Conservation (phyloP, 2,329 filamentous ascomycete genomes). For the Hymenoscyphus fructigenus region DNA sequence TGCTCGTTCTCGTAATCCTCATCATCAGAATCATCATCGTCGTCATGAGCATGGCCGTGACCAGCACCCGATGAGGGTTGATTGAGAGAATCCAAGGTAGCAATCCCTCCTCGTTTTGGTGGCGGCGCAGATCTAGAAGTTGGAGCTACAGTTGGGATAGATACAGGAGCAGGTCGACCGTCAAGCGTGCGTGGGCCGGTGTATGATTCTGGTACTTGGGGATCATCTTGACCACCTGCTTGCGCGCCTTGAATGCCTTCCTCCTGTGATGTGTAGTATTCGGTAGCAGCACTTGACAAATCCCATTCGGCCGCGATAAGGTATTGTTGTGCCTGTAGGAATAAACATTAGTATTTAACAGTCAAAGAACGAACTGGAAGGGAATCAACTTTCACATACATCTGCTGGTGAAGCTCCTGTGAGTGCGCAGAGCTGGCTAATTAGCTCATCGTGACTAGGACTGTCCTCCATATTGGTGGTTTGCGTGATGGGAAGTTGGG, state of each 20-base stretch:
- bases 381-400: conserved; percentile 38
- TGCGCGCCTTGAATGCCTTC: conserved; percentile 46
- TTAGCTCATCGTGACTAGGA: conserved; percentile 43
- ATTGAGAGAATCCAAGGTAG: conserved; percentile 56
- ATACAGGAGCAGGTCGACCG: conserved; percentile 55
- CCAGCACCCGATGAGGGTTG: conserved; percentile 36
- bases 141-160: conserved; percentile 32
- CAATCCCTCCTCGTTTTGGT: conserved; percentile 47
- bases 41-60: conserved; percentile 52
- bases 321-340: conserved; percentile 62
- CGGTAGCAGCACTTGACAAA: conserved; percentile 58
- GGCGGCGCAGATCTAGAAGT: conserved; percentile 26
- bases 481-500: conserved; percentile 1
- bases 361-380: neutral
- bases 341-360: conserved; percentile 12
- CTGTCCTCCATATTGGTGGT: conserved; percentile 35
- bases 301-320: conserved; percentile 67
- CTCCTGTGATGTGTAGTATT: conserved; percentile 60
- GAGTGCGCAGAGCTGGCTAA: conserved; percentile 55
- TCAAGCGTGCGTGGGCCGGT: conserved; percentile 63
- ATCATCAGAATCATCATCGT: conserved; percentile 60
- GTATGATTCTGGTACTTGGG: conserved; percentile 44
- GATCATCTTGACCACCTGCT: conserved; percentile 44
- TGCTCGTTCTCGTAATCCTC: conserved; percentile 56
- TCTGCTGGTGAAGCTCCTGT: conserved; percentile 51